Base-by-base conservation (phyloP, 2,329 filamentous ascomycete species). In the Aspergillus nomiae region DNA sequence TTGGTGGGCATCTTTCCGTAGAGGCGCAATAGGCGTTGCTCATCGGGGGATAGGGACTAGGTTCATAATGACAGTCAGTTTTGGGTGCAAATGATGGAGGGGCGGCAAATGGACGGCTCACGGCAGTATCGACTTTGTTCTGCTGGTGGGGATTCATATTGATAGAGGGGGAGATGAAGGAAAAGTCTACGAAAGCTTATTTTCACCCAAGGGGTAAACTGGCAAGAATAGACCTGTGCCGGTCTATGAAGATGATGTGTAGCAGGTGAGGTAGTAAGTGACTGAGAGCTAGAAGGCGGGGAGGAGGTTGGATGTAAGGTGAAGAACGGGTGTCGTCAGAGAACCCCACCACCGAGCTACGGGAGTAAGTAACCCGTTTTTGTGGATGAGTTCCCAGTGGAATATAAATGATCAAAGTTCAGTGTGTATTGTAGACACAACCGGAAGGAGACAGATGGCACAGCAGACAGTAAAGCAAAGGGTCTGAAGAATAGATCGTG, bases 1-100 rank as follows among this genome's bases (percentile, higher is more conserved):
- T 95, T 95, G 80, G 91, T 96, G 68, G 95, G 95, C 65, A 98
- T 90, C 83, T 98, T 98, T 82, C 95, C 95, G 81, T 99, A 99
- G 69, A 98, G 90, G 69, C 94, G 91, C 86, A 98, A 95, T 76
- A 98, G 90, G 67, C 92, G 92, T 82, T 97, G 94, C 85, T 99
- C 95, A 75, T 99, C 95, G 65, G 94, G 90, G 60, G 91, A 91
- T 81, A 99, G 87, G 70, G 92, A 91, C 95, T 98, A 78, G 62
- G 36, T 51, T 50, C 26, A 59, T 45, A 16, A 34, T 46, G 63
- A 41, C 36, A 19, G 38, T 71, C 54, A 71, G 61, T 56, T 26
- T 55, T 28, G 5, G 14, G n/a, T 26, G 32, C n/a, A 55, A 26
- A 55, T 30, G n/a, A 55, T 12, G 21, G 9, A 6, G 45, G 46